These are phyloP conservation scores for Xerocomellus chrysenteron DNA, from an alignment of 768 basidiomycete species.

Conservation along the genomic window DNA sequence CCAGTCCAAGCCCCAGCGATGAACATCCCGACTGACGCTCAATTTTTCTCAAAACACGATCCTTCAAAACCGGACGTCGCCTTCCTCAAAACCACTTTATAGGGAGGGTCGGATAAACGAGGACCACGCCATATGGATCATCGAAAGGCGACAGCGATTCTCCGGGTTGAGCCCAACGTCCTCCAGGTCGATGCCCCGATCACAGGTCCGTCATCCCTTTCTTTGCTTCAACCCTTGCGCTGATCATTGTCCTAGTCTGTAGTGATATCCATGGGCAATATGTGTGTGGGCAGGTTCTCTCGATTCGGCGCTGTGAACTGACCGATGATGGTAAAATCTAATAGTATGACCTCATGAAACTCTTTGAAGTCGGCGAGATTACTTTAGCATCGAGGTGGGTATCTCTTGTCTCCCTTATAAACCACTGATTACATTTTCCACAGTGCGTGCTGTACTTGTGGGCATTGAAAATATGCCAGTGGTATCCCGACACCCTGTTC, in stretches of 20 bases:
- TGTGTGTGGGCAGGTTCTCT: slow-evolving; percentile 47
- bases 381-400: slow-evolving; percentile 87
- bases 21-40: slow-evolving; percentile 84
- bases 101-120: slow-evolving; percentile 92
- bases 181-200: slow-evolving; percentile 96
- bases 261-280: slow-evolving; percentile 99
- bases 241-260: slow-evolving; percentile 59
- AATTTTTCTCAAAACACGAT: slow-evolving; percentile 87
- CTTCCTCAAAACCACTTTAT: slow-evolving; percentile 97
- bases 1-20: slow-evolving; percentile 99
- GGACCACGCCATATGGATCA: slow-evolving; percentile 92
- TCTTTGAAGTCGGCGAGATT: slow-evolving; percentile 92
- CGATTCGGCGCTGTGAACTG: slow-evolving; percentile 12
- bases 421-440: not conserved
- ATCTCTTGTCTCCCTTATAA: not conserved
- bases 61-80: slow-evolving; percentile 90
- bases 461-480: slow-evolving; percentile 98
- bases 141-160: slow-evolving; percentile 80
- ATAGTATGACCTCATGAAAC: slow-evolving; percentile 94
- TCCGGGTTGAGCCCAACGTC: slow-evolving; percentile 85
- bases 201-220: slow-evolving; percentile 60
- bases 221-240: not conserved
- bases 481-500: slow-evolving; percentile 97
- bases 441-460: slow-evolving; percentile 98
- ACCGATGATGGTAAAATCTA: slow-evolving; percentile 11